Base-by-base conservation (phyloP, 306 rosid species). In the Casuarina cunninghamiana region DNA sequence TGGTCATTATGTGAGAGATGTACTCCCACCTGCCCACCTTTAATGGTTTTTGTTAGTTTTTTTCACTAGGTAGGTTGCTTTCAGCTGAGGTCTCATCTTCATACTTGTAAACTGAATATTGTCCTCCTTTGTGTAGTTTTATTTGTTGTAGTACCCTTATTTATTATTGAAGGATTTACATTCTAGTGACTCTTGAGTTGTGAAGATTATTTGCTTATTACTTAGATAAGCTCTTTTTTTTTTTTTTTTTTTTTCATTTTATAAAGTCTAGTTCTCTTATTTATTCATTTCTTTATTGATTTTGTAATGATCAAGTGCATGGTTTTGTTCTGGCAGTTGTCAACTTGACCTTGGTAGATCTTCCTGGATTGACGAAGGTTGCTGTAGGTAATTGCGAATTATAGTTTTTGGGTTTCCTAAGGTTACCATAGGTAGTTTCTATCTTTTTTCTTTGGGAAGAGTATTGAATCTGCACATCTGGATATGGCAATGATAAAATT, bases 341-440 rank as follows among this genome's bases (percentile, higher is more conserved):
- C 62, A 93, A 95, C 87, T 88, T 95, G 84, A 95, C 99, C 45
- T 94, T 95, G 60, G 89, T 95, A 41, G 99, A 95, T 84, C 98
- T 95, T 90, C 99, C 99, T 65, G 99, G 99, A 72, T 85, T 95
- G 88, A 95, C 99, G 17, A 95, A 95, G 94, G 99, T 95, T 83
- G 99, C 99, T 80, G 94, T 95, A 84, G 99, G 99, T 95, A 93
- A 89, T 57, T 21, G 72, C 71, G 32, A 26, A n/a, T 65, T 5
- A 11, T 10, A 71, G 9, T 55, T 66, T 54, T 26, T 19, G 41
- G 41, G 19, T 72, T 60, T 8, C 11, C 99, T 17, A 95, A 95
- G 94, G 97, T 95, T 83, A 97, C 99, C 77, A 93, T 95, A 84
- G 99, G 98, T 95, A 93, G 88, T 57, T 21, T 77, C 65, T 49